Percentiles rank a stretch among this genome's conserved stretches.
Conservation (phyloP, 495 filamentous ascomycete genomes). For the Evernia prunastri region DNA sequence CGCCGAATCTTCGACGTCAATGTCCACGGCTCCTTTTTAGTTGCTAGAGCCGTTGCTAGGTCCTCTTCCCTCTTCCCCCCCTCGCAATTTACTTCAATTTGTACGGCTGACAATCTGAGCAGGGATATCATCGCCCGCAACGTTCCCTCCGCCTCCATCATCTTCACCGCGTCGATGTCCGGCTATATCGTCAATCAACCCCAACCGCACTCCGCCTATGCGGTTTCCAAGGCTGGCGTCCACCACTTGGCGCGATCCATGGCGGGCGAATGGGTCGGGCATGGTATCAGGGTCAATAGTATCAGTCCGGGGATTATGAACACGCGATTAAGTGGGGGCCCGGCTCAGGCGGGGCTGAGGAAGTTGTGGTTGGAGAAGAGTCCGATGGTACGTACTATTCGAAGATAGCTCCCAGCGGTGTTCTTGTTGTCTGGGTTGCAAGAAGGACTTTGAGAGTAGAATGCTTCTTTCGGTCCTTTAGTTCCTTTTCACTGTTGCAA, state of each 20-base stretch:
- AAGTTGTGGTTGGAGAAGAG: slow-evolving; percentile 69
- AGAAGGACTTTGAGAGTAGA: too few species aligned
- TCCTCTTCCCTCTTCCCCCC: slow-evolving; percentile 25
- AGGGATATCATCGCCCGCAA: slow-evolving; percentile 31
- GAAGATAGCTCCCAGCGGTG: too few species aligned
- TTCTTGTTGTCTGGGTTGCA: too few species aligned
- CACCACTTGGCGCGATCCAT: slow-evolving; percentile 70
- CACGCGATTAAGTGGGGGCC: slow-evolving; percentile 57
- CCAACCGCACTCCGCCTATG: slow-evolving; percentile 72
- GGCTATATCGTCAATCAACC: slow-evolving; percentile 74
- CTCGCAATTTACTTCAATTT: too few species aligned
- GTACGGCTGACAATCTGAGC: background rate
- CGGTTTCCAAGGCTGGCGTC: slow-evolving; percentile 73
- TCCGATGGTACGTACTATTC: too few species aligned
- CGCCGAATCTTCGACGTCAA: slow-evolving; percentile 59
- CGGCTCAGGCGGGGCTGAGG: slow-evolving; percentile 48
- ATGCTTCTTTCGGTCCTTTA: too few species aligned
- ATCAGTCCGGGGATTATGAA: slow-evolving; percentile 81
- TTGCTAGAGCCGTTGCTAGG: slow-evolving; percentile 55
- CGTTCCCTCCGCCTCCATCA: slow-evolving; percentile 47
- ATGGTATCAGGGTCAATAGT: slow-evolving; percentile 68
- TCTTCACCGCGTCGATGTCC: slow-evolving; percentile 72
- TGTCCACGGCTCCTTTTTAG: slow-evolving; percentile 58
- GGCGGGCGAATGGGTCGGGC: slow-evolving; percentile 72
- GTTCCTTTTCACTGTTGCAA: too few species aligned